phyloP scores from a whole-genome alignment of 768 basidiomycete species.

The Lactarius indigo region DNA sequence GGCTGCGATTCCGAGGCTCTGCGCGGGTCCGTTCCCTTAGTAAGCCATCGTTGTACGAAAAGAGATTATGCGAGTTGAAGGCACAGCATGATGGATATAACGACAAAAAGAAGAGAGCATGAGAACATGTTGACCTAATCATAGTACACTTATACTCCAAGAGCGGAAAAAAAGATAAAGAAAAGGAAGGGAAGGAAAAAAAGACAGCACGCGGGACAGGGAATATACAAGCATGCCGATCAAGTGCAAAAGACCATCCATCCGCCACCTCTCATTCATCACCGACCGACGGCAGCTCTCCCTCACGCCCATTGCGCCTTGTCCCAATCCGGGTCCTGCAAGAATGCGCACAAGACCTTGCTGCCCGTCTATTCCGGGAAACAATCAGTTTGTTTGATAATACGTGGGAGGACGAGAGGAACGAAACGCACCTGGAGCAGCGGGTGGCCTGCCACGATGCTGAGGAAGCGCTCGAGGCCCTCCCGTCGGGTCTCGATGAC shows the following conservation, averaged over 20 bases:
- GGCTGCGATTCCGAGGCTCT: too few species aligned
- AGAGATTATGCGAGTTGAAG: not conserved
- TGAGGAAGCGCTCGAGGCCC: conserved; percentile 91
- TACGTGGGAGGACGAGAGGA: not conserved
- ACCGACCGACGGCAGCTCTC: not conserved
- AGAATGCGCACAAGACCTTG: conserved; percentile 92
- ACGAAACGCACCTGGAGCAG: conserved; percentile 72
- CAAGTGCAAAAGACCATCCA: conserved; percentile 4
- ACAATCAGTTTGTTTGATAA: too few species aligned
- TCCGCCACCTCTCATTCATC: not conserved
- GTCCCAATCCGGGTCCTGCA: conserved; percentile 94
- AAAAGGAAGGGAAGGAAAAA: not conserved
- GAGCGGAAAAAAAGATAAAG: conserved; percentile 4
- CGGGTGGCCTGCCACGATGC: conserved; percentile 96
- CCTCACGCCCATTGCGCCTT: conserved; percentile 72
- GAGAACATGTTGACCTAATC: not conserved
- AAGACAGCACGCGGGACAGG: not conserved
- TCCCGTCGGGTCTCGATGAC: conserved; percentile 91
- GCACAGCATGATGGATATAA: not conserved
- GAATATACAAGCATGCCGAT: conserved; percentile 11
- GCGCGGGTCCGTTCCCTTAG: not conserved
- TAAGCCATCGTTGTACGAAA: not conserved
- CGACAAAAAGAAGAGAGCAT: not conserved
- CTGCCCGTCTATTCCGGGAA: conserved; percentile 69
- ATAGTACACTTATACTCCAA: conserved; percentile 7